Evolutionary conservation across 2,329 filamentous ascomycete species (phyloP).

Genomic region (Colletotrichum chlorophyti): DNA sequence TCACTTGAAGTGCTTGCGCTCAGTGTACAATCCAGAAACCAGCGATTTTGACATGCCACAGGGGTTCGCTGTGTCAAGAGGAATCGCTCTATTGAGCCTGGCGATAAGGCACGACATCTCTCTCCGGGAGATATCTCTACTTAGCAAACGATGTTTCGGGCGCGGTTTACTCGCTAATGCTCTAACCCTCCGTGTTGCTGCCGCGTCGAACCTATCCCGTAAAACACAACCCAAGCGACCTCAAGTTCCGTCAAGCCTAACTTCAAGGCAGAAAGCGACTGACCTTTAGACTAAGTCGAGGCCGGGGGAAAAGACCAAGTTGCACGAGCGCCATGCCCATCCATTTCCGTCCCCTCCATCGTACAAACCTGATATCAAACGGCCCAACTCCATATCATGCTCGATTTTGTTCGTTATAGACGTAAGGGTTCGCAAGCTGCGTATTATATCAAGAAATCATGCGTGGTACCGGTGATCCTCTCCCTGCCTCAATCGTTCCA

Average conservation of each 20-base stretch:
- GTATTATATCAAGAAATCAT: conserved; percentile 21
- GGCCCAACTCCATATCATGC: conserved; percentile 31
- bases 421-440: conserved; percentile 25
- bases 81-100: conserved; percentile 30
- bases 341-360: conserved; percentile 17
- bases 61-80: conserved; percentile 6
- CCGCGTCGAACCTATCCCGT: conserved; percentile 18
- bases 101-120: conserved; percentile 22
- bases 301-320: conserved; percentile 24
- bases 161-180: conserved; percentile 8
- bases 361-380: conserved; percentile 30
- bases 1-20: not conserved
- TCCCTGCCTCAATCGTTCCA: conserved; percentile 55
- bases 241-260: conserved; percentile 19
- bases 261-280: conserved; percentile 5
- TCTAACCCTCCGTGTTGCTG: conserved; percentile 27
- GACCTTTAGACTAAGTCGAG: conserved; percentile 2
- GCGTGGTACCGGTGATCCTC: conserved; percentile 37
- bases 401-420: conserved; percentile 30
- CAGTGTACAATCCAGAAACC: conserved; percentile 1
- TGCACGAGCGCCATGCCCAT: conserved; percentile 26
- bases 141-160: conserved; percentile 16
- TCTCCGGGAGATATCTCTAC: conserved; percentile 19
- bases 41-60: conserved; percentile 2
- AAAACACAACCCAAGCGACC: conserved; percentile 12